Base-by-base conservation (phyloP, 2,329 filamentous ascomycete genomes). In the Metarhizium sp. region DNA sequence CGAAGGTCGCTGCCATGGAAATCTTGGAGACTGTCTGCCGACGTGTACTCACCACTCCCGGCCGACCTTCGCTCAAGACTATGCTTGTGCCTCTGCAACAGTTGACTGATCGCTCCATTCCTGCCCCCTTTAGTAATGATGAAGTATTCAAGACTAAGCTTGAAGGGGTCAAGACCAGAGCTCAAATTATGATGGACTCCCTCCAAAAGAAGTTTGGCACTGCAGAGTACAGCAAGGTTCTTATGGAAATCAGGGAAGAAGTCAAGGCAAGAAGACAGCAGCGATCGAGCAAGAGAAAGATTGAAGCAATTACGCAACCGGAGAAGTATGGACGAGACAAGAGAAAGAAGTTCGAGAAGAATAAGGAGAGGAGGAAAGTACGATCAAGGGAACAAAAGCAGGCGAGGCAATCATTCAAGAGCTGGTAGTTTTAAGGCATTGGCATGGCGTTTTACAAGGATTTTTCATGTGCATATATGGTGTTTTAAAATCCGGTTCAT, bases 151-250 rank as follows among this genome's bases (percentile, higher is more conserved):
- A 80, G 61, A 75, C 79, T 6, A 80, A 78, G 20, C 87, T 92
- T 69, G 87, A 90, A 59, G 76, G 76, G 0, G 75, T 99, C 38
- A 84, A 87, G 62, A 78, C 81, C 45, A 85, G 86, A 56, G 87
- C 88, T 4, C 82, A 87, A 60, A 87, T 92, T 63, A 76, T 92
- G 11, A 85, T 97, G 75, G 87, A 90, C 59, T 73, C 80, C n/a
- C 68, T 99, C 57, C 91, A 96, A 74, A 87, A 86, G 74, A 91
- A 88, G 66, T 77, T 96, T 52, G 94, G 92, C 45, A 90, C 87
- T 2, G 81, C 84, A 1, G 83, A 82, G 59, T 99, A 92, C 72
- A 84, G 92, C n/a, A 77, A 79, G 54, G 79, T 86, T 49, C 77
- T 97, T 65, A 71, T 88, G 43, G 79, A 80, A 45, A 89, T 95